These are phyloP conservation scores for Tetrastigma voinierianum DNA, from an alignment of 164 flowering plant genomes.

Conservation along the genomic window DNA sequence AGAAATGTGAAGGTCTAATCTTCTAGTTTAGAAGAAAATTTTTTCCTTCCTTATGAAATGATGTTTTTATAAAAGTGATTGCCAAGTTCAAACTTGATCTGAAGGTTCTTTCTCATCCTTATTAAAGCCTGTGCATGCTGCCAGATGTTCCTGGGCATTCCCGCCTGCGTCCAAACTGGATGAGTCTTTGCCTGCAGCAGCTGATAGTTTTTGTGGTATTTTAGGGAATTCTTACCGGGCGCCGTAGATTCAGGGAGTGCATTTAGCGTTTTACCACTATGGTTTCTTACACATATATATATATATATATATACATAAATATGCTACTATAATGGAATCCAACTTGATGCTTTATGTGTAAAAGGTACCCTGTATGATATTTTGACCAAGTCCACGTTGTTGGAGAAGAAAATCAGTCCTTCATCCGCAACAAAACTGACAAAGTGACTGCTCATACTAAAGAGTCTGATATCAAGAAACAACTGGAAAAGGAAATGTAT, in stretches of 20 bases:
- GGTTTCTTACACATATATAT: not conserved
- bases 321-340: not conserved
- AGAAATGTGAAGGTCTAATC: not conserved
- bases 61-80: not conserved
- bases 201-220: slow-evolving; percentile 86
- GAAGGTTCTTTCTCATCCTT: not conserved
- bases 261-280: slow-evolving; percentile 10
- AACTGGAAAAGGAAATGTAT: slow-evolving; percentile 94
- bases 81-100: not conserved
- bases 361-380: slow-evolving; percentile 92
- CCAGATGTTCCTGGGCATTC: slow-evolving; percentile 97
- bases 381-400: slow-evolving; percentile 78
- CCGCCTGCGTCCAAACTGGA: slow-evolving; percentile 91
- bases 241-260: slow-evolving; percentile 92
- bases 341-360: slow-evolving; percentile 10
- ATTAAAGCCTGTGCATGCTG: slow-evolving; percentile 62
- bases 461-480: slow-evolving; percentile 88
- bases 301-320: too few species aligned
- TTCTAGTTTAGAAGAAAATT: not conserved
- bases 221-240: slow-evolving; percentile 82
- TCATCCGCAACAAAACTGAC: slow-evolving; percentile 92
- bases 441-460: slow-evolving; percentile 91
- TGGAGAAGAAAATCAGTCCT: slow-evolving; percentile 74
- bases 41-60: not conserved
- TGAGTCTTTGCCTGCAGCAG: slow-evolving; percentile 79